Base-by-base conservation (phyloP, 257 asterid genomes). In the Hygrophila difformis region DNA sequence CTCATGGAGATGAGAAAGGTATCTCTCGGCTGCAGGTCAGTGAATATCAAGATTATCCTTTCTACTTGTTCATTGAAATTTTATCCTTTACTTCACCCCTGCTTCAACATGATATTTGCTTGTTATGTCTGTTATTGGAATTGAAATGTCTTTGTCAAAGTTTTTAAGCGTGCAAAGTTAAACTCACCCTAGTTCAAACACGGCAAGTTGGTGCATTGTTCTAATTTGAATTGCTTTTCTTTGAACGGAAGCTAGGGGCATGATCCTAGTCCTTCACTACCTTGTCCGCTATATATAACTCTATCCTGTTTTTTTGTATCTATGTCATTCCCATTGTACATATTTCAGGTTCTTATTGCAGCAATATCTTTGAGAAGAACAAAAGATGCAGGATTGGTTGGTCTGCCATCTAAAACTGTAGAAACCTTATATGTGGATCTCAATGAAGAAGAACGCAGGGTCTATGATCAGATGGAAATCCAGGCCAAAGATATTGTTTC, bases 361-460 rank as follows among this genome's bases (percentile, higher is more conserved):
- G 51, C 85, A 47, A 69, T 87, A 68, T 76, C 87, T 47, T 72
- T 87, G 77, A 80, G 97, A 68, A 74, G 93, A 70, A 87, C 83
- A 31, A 83, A 87, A 57, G 94, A 80, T 12, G 75, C 75, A 66
- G 62, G 58, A 17, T 61, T 80, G 70, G 47, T 61, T 63, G 76
- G 72, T 36, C 69, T 87, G 60, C 93, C 97, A 51, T 19, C 80
- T 38, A 87, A 87, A 73, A 71, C 52, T 59, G 63, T 77, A 19
- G 82, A 77, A 64, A 83, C 87, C 15, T 54, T 55, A 28, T 56
- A 49, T 54, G 82, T 87, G 55, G 72, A 77, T 44, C 93, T 87
- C 39, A 50, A 63, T 16, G 76, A 53, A 56, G 94, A 75, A 57
- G 97, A 87, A 49, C 85, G 94, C 14, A 67, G 69, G 49, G 71